Percentiles rank a stretch among this genome's conserved stretches.
Evolutionary conservation across 352 stramenopile species (phyloP).

Genomic region (Thalassiosira mediterranea): DNA sequence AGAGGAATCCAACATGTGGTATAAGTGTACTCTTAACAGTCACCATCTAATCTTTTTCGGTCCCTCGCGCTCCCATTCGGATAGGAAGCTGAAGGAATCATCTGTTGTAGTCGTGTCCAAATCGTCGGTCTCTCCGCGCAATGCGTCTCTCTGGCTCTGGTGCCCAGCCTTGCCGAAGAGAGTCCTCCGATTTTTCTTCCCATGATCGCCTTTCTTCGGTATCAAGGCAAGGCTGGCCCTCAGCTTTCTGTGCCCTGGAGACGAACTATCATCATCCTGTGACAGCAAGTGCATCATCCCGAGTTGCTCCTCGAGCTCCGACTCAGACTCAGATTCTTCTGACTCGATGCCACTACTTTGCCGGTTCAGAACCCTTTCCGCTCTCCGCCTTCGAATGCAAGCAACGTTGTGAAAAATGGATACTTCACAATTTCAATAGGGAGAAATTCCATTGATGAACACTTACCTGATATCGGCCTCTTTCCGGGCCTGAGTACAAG

Average conservation of each 20-base stretch:
- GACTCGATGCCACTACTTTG: conserved; percentile 16
- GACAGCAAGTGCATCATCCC: not conserved
- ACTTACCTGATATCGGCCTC: conserved; percentile 30
- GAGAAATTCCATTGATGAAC: too few species aligned
- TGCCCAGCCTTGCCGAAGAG: too few species aligned
- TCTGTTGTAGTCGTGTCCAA: not conserved
- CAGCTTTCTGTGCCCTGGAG: conserved; percentile 7
- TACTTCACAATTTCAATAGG: too few species aligned
- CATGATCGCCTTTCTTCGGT: not conserved
- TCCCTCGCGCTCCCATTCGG: not conserved
- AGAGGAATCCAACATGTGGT: too few species aligned
- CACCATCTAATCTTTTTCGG: not conserved
- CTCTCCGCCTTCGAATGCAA: too few species aligned
- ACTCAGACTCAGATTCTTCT: conserved; percentile 7
- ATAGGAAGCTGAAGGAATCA: conserved; percentile 4
- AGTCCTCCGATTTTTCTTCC: too few species aligned
- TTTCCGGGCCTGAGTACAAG: too few species aligned
- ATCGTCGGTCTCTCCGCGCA: not conserved
- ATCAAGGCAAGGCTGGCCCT: not conserved
- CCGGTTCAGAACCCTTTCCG: conserved; percentile 25
- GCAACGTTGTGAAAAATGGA: too few species aligned
- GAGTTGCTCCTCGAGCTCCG: not conserved
- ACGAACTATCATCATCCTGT: conserved; percentile 7
- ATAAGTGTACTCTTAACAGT: too few species aligned
- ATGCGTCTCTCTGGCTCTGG: not conserved